Percentiles rank a stretch among this genome's conserved stretches.
Conservation (phyloP, 495 filamentous ascomycete species). For the Cenococcum geophilum region DNA sequence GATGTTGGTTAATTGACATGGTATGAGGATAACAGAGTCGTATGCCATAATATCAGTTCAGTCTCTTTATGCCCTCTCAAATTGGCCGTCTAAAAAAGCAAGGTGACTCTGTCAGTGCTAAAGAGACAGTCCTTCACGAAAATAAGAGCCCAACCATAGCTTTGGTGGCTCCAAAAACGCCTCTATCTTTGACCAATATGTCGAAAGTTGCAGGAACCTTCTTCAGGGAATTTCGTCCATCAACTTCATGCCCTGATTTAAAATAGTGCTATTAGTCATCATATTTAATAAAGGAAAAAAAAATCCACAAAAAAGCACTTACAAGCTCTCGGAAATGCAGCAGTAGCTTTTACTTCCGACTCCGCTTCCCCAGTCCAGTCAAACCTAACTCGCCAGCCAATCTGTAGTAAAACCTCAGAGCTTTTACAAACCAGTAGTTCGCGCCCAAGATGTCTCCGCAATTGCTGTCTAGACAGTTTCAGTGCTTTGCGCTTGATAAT, state of each 20-base stretch:
- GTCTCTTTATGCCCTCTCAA: too few relatives aligned
- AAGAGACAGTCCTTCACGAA: not conserved
- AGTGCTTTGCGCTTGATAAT: not conserved
- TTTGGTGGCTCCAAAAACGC: conserved; percentile 47
- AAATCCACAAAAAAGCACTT: conserved; percentile 6
- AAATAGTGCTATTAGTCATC: too few relatives aligned
- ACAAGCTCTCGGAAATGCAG: conserved; percentile 48
- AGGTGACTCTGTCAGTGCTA: too few relatives aligned
- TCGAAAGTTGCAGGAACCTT: conserved; percentile 49
- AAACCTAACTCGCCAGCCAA: conserved; percentile 50
- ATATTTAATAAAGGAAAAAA: too few relatives aligned
- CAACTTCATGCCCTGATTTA: conserved; percentile 40
- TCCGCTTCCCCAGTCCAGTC: conserved; percentile 60
- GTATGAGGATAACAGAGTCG: too few relatives aligned
- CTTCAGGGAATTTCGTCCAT: conserved; percentile 43
- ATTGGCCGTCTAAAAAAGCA: too few relatives aligned
- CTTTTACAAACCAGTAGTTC: conserved; percentile 17
- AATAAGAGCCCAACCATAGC: conserved; percentile 45
- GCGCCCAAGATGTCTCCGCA: conserved; percentile 25
- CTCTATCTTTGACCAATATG: conserved; percentile 45
- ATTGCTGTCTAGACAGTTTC: conserved; percentile 25
- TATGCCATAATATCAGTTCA: too few relatives aligned
- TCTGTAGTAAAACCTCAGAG: conserved; percentile 24
- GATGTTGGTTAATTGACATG: too few relatives aligned
- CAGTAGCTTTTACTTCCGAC: conserved; percentile 44